Conservation (phyloP, 164 flowering plant species). For the Amborella trichopoda region DNA sequence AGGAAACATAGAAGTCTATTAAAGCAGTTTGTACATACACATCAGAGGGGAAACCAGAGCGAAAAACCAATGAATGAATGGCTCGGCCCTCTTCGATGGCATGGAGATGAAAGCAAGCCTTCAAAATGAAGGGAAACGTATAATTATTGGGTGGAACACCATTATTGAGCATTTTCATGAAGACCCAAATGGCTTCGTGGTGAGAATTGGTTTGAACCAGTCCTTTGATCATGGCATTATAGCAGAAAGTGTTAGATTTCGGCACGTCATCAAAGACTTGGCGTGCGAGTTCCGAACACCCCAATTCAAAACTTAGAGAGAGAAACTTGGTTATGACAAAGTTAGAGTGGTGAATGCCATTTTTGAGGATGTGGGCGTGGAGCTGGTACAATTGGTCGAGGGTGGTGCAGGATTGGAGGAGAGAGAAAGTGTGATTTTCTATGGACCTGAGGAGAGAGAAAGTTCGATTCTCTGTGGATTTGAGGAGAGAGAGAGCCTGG, state of each 20-base stretch:
- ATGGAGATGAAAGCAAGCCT: constrained; percentile 9
- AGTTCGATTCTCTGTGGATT: background rate
- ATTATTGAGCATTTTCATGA: constrained; percentile 2
- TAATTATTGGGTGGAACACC: constrained; percentile 7
- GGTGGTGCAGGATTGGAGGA: constrained; percentile 8
- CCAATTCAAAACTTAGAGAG: constrained; percentile 4
- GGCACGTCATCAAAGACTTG: constrained; percentile 7
- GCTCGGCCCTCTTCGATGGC: constrained; percentile 5
- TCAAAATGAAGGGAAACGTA: constrained; percentile 10
- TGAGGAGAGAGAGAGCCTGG: too few relatives aligned
- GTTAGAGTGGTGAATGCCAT: constrained; percentile 9
- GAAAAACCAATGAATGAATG: constrained; percentile 5
- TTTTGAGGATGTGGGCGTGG: constrained; percentile 10
- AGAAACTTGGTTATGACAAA: constrained; percentile 11
- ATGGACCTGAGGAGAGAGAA: background rate
- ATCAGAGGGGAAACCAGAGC: constrained; percentile 7
- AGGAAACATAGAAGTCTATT: constrained; percentile 34
- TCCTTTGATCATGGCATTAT: constrained; percentile 9
- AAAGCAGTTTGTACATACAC: constrained; percentile 11
- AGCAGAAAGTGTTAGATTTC: constrained; percentile 6
- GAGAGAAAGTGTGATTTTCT: constrained; percentile 12
- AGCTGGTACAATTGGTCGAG: constrained; percentile 10
- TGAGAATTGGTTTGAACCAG: constrained; percentile 2
- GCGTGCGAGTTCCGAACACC: constrained; percentile 4
- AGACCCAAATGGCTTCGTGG: constrained; percentile 2